Evolutionary conservation across 306 rosid genomes (phyloP).

Genomic region (Lupinus albus): DNA sequence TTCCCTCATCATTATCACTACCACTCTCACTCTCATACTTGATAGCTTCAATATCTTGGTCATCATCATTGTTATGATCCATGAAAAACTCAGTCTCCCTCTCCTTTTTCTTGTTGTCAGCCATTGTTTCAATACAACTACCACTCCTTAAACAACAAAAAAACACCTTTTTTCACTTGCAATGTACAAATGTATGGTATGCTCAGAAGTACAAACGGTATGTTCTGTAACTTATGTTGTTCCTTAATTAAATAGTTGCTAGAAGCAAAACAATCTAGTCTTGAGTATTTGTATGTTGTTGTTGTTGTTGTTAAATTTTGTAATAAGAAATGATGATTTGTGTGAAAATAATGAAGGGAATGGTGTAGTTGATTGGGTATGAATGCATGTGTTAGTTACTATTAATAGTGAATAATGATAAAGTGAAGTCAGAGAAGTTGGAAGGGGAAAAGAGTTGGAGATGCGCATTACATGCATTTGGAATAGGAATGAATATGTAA

Average conservation of each 20-base stretch:
- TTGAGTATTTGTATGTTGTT: not conserved
- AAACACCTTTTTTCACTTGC: not conserved
- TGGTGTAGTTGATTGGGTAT: not conserved
- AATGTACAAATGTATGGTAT: not conserved
- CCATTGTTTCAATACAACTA: slow-evolving; percentile 48
- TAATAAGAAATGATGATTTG: slow-evolving; percentile 6
- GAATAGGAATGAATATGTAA: slow-evolving; percentile 2
- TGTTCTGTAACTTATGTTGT: not conserved
- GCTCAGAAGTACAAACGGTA: not conserved
- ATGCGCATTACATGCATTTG: slow-evolving; percentile 37
- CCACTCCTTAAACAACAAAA: not conserved
- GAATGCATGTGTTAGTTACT: not conserved
- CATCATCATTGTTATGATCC: slow-evolving; percentile 46
- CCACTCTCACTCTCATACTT: slow-evolving; percentile 35
- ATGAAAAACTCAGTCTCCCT: slow-evolving; percentile 41
- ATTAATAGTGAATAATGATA: not conserved
- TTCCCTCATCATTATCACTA: slow-evolving; percentile 33
- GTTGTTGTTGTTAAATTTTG: not conserved
- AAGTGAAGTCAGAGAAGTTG: not conserved
- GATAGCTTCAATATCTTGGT: slow-evolving; percentile 45
- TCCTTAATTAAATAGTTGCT: not conserved
- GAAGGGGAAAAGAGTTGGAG: slow-evolving; percentile 13
- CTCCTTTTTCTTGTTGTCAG: slow-evolving; percentile 34
- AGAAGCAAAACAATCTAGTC: not conserved
- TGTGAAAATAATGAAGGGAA: not conserved